Percentiles rank a stretch among this genome's conserved stretches.
These are phyloP conservation scores for Astragalus membranaceus DNA, from an alignment of 306 rosid genomes.

Conservation along the genomic window DNA sequence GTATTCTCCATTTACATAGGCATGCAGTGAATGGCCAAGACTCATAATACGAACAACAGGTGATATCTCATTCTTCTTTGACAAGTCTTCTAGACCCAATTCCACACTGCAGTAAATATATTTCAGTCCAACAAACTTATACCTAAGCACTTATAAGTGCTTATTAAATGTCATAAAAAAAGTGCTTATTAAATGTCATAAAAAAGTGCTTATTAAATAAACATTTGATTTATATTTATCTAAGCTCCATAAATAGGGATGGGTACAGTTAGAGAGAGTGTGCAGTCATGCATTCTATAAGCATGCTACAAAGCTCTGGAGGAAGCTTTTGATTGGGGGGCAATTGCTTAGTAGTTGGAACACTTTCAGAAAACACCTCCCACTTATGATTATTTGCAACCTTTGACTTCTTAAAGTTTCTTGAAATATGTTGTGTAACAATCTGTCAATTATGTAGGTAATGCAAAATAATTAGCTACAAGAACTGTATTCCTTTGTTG, in stretches of 20 bases:
- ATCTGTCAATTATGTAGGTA: conserved; percentile 40
- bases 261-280: too few species aligned
- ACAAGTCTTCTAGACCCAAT: conserved; percentile 55
- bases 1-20: conserved; percentile 63
- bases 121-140: too few species aligned
- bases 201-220: too few species aligned
- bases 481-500: background rate
- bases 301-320: conserved; percentile 56
- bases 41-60: conserved; percentile 63
- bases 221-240: too few species aligned
- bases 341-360: conserved; percentile 43
- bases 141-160: too few species aligned
- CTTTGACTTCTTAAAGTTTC: conserved; percentile 41
- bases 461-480: background rate
- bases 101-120: conserved; percentile 48
- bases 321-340: conserved; percentile 26
- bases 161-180: too few species aligned
- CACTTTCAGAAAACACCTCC: conserved; percentile 50
- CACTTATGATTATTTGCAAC: conserved; percentile 41
- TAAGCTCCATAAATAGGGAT: too few species aligned
- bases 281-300: too few species aligned
- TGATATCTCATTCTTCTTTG: conserved; percentile 36
- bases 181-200: too few species aligned
- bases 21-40: conserved; percentile 69
- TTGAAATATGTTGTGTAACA: conserved; percentile 71